phyloP scores from a whole-genome alignment of 495 filamentous ascomycete species.

The Xeromyces bisporus region DNA sequence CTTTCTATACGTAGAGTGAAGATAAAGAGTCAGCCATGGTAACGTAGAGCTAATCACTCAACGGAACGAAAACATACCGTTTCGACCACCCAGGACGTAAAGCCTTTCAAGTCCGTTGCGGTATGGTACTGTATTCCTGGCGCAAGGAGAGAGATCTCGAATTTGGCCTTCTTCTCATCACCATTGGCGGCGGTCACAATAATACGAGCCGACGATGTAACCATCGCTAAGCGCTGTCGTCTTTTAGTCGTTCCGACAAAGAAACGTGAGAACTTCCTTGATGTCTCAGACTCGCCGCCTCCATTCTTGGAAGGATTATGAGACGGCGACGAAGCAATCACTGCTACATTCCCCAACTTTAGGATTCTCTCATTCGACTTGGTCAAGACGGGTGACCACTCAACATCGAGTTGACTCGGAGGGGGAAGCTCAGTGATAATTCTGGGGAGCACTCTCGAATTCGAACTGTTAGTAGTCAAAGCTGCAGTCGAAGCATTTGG shows the following conservation, averaged over 20 bases:
- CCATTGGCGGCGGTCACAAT: constrained; percentile 85
- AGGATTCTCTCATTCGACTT: constrained; percentile 84
- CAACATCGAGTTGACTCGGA: constrained; percentile 91
- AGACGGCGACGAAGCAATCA: constrained; percentile 54
- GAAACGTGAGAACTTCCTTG: constrained; percentile 81
- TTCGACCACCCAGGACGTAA: constrained; percentile 80
- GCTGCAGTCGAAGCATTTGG: constrained; percentile 34
- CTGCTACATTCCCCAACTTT: constrained; percentile 79
- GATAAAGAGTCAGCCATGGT: not conserved
- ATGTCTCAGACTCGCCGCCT: constrained; percentile 38
- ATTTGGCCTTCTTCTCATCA: constrained; percentile 88
- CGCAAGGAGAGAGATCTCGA: constrained; percentile 65
- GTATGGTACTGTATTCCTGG: constrained; percentile 60
- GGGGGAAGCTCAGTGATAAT: constrained; percentile 92
- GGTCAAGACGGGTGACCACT: constrained; percentile 94
- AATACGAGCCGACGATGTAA: constrained; percentile 78
- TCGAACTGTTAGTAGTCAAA: constrained; percentile 22
- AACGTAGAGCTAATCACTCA: not conserved
- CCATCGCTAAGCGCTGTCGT: constrained; percentile 81
- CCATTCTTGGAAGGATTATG: constrained; percentile 50
- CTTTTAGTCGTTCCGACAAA: constrained; percentile 88
- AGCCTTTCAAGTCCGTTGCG: constrained; percentile 65
- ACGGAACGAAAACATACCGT: constrained; percentile 48
- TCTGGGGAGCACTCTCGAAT: constrained; percentile 46
- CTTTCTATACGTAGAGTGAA: constrained; percentile 36